These are phyloP conservation scores for Triadica sebifera DNA, from an alignment of 345 rosid genomes.

Conservation along the genomic window DNA sequence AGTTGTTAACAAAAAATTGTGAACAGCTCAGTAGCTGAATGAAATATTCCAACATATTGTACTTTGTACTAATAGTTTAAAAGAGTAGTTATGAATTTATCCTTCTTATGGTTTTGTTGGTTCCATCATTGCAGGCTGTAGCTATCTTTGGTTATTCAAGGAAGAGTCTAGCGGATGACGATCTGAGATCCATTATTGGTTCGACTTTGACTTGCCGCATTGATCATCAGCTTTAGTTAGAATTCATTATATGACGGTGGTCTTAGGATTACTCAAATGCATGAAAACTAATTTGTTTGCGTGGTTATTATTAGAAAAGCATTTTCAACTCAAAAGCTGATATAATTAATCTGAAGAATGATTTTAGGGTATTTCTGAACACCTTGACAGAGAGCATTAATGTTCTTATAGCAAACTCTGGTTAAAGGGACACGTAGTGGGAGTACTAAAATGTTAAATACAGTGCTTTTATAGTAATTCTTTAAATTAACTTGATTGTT, in stretches of 20 bases:
- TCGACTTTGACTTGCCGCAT: slow-evolving; percentile 69
- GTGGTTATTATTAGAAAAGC: not conserved
- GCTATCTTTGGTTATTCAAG: slow-evolving; percentile 74
- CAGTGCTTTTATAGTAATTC: too few relatives aligned
- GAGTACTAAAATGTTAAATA: too few relatives aligned
- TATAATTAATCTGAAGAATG: not conserved
- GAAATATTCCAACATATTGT: too few relatives aligned
- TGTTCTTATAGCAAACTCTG: too few relatives aligned
- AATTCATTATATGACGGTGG: not conserved
- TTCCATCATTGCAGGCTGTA: slow-evolving; percentile 45
- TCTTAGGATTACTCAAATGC: not conserved
- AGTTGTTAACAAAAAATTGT: too few relatives aligned
- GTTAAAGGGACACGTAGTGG: too few relatives aligned
- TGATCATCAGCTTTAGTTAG: slow-evolving; percentile 48
- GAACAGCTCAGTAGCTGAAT: too few relatives aligned
- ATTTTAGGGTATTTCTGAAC: not conserved
- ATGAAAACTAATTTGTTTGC: not conserved
- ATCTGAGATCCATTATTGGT: slow-evolving; percentile 63
- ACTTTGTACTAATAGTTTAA: not conserved
- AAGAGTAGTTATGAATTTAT: not conserved
- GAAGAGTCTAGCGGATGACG: slow-evolving; percentile 63
- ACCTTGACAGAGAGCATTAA: too few relatives aligned
- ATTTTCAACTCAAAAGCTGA: too few relatives aligned
- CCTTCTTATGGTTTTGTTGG: not conserved
- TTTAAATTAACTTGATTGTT: too few relatives aligned